Evolutionary conservation across 495 filamentous ascomycete genomes (phyloP).

Genomic region (Venustampulla echinocandica): DNA sequence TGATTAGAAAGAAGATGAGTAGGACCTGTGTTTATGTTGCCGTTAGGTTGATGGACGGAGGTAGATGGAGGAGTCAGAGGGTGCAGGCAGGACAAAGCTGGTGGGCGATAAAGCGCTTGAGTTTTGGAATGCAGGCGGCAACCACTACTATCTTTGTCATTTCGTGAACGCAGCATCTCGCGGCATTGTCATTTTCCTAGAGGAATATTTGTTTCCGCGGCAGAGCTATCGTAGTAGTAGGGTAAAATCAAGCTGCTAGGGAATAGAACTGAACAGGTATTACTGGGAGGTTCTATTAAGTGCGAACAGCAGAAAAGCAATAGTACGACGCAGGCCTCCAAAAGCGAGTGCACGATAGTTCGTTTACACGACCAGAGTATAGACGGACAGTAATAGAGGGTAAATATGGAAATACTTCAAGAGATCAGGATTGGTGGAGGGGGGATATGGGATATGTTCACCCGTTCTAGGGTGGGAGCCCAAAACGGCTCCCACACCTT

Average conservation of each 20-base stretch:
- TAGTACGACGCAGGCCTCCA: neutral
- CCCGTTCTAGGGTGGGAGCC: neutral
- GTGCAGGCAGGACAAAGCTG: slow-evolving; percentile 1
- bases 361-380: neutral
- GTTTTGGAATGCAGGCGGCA: neutral
- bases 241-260: neutral
- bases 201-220: neutral
- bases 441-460: neutral
- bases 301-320: neutral
- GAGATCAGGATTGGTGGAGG: too few relatives aligned
- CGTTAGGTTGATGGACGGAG: slow-evolving; percentile 2
- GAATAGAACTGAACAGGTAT: neutral
- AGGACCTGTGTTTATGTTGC: too few relatives aligned
- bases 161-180: slow-evolving; percentile 1
- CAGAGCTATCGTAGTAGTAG: neutral
- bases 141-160: slow-evolving; percentile 3
- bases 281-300: neutral
- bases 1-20: too few relatives aligned
- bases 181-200: neutral
- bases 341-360: neutral
- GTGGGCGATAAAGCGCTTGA: slow-evolving; percentile 2
- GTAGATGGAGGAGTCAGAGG: slow-evolving; percentile 4
- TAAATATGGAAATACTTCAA: too few relatives aligned
- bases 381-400: neutral
- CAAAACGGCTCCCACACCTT: neutral